Evolutionary conservation across 257 asterid species (phyloP), one percentile per base, ranked within the genome.

Genomic region (Solanum habrochaites): DNA sequence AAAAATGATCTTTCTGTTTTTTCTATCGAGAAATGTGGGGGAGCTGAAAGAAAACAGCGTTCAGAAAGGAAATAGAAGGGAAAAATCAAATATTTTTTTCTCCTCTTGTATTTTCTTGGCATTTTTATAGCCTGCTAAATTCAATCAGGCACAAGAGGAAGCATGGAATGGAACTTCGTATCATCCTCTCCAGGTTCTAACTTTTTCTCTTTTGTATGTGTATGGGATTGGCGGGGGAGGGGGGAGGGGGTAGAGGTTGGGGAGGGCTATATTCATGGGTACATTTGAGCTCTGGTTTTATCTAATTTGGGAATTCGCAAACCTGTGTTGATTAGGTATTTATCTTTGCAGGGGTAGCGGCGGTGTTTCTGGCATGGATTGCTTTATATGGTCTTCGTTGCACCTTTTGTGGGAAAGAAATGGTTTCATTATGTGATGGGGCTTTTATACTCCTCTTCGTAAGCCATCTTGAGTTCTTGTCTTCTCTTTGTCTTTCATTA

Each of bases 161-260:
- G 89, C 98, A 97, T 90, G 99, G 99, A n/a, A 83, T 97, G 99
- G 99, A 97, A 90, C 99, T 97, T 89, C 99, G 83, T 96, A 97
- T 87, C 99, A 97, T 92, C 99, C 99, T 88, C 96, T 97, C 88
- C 99, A 97, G 99, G 99, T 96, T 88, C 88, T 88, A 8, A 29
- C 35, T 42, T 18, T 47, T 73, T 74, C 58, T 64, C 14, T 88
- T 58, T 71, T 43, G 39, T 49, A 29, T 29, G 23, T 18, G 20
- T 40, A 6, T 3, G 60, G 3, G 6, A 1, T 42, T 47, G 0
- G 31, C 5, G 13, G 23, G 82, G 11, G 31, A 11, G 25, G 20
- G 58, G n/a, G 82, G 0, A 18, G 20, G 23, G 37, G 11, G 21
- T 7, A 23, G 52, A 21, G 11, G 0, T 21, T 1, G 0, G 47